Conservation (phyloP, 257 asterid genomes). For the Perilla frutescens region DNA sequence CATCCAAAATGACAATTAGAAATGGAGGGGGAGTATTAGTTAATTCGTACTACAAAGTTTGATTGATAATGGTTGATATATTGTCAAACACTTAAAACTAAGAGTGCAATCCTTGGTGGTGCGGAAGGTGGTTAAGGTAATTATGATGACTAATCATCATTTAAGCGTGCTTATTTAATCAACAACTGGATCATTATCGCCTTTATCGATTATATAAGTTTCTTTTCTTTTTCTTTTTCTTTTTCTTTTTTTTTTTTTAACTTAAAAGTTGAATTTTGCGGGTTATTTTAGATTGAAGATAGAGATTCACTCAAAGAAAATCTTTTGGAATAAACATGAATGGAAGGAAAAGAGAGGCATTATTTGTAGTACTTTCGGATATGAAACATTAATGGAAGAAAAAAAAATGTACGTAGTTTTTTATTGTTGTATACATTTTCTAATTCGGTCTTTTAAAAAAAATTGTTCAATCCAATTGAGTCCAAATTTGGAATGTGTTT, state of each 20-base stretch:
- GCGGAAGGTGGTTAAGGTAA: conserved; percentile 41
- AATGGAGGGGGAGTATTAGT: no score
- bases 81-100: conserved; percentile 30
- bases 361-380: no score
- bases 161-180: conserved; percentile 41
- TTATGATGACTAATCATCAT: conserved; percentile 36
- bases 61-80: conserved; percentile 25
- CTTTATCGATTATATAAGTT: neutral
- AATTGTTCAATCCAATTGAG: no score
- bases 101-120: conserved; percentile 38
- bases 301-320: neutral
- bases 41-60: conserved; percentile 15
- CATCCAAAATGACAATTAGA: no score
- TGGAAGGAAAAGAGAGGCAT: no score
- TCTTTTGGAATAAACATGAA: no score
- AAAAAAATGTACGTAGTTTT: no score
- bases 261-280: neutral
- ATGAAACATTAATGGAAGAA: no score
- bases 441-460: no score
- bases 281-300: neutral
- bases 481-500: no score
- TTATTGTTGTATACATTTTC: no score
- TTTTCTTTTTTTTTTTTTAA: neutral
- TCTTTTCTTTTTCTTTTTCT: neutral
- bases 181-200: conserved; percentile 30